Evolutionary conservation across 2,329 filamentous ascomycete genomes (phyloP).

Genomic region (Pseudocercospora musae): DNA sequence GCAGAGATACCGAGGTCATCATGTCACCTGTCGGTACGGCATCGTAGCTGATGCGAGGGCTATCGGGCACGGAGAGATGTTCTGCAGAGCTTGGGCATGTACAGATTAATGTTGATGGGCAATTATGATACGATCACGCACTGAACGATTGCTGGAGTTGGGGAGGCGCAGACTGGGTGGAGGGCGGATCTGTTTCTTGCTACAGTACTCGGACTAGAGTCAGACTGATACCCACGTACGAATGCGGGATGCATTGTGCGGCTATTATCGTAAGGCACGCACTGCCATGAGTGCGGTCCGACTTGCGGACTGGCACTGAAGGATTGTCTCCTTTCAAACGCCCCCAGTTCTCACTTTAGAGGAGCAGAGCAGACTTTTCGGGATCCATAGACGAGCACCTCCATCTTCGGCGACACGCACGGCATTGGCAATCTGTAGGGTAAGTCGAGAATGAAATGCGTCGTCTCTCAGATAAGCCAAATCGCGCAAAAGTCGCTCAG

Average conservation of each 20-base stretch:
- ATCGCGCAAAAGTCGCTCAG: too few relatives aligned
- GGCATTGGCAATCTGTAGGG: too few relatives aligned
- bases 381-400: too few relatives aligned
- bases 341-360: too few relatives aligned
- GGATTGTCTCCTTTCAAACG: too few relatives aligned
- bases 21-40: not conserved
- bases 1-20: not conserved
- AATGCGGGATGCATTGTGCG: not conserved
- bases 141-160: not conserved
- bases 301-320: not conserved
- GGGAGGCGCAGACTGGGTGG: not conserved
- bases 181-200: not conserved
- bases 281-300: not conserved
- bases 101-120: not conserved
- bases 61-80: not conserved
- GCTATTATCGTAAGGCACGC: not conserved
- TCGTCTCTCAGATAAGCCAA: too few relatives aligned
- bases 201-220: not conserved
- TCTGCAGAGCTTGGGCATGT: not conserved
- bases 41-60: not conserved
- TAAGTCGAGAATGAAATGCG: too few relatives aligned
- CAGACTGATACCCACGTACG: not conserved
- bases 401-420: too few relatives aligned
- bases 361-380: too few relatives aligned
- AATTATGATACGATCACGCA: not conserved